Evolutionary conservation across 768 basidiomycete species (phyloP), one percentile per base, ranked within the genome.

Genomic region (Kwoniella botswanensis): DNA sequence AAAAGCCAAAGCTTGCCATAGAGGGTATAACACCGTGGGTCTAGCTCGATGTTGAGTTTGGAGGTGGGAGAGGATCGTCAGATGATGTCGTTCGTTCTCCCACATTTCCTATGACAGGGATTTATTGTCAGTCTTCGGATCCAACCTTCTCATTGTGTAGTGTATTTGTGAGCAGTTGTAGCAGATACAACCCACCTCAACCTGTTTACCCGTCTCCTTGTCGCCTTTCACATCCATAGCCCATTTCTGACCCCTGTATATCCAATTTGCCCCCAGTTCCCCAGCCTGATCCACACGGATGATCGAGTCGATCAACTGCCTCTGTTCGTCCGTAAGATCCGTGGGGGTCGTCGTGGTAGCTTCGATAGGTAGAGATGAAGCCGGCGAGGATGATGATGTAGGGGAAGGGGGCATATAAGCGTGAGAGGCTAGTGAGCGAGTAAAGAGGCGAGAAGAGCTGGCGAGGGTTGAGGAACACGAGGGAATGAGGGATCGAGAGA

Each of bases 201-300:
- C 91, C 62, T 97, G 71, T 82, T 61, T 88, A 85, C 26, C 88
- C 88, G 58, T 88, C 83, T 55, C 82, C 44, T 69, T 73, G 72
- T 83, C 82, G 4, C 81, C 79, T 53, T 74, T 74, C 11, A 83
- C 35, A 0, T 71, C 72, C 18, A 95, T 86, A 41, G 94, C 87
- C 65, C 88, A 89, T 78, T 91, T 85, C 82, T 98, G 96, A 4
- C 96, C 95, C 76, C 87, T 86, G 85, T 98, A 98, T 63, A 98
- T 98, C 86, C 90, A 95, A 85, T 97, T 98, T 21, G 95, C 95
- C 0, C 94, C 95, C 52, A 96, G 86, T 83, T 98, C 95, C 10
- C 95, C 95, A 1, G 94, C 95, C 75, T 97, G 94, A 85, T 98
- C 95, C 22, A 98, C 92, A 13, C 95, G 88, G 59, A 98, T 85